Evolutionary conservation across 306 rosid genomes (phyloP).

Genomic region (Sicyos edulis): DNA sequence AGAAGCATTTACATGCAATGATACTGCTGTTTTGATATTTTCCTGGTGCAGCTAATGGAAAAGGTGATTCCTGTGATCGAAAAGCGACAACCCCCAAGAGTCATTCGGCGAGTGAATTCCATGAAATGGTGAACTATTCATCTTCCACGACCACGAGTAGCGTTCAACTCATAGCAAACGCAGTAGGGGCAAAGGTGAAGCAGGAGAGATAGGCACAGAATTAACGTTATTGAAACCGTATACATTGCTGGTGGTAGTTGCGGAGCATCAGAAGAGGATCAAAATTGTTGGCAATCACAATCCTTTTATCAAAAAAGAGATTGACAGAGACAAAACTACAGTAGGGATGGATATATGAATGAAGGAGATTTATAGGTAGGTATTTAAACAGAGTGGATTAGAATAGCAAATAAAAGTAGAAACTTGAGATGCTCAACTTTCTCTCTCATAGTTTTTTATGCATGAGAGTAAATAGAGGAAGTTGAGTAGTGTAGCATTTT

Average conservation of each 20-base stretch:
- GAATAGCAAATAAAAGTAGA: too few species aligned
- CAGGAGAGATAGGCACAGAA: background rate
- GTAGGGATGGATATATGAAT: background rate
- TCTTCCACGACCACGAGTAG: slow-evolving; percentile 16
- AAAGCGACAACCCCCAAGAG: slow-evolving; percentile 56
- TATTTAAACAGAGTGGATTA: background rate
- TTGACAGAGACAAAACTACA: background rate
- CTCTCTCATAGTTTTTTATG: background rate
- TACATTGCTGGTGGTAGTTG: background rate
- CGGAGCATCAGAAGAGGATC: background rate
- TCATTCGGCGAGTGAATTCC: slow-evolving; percentile 57
- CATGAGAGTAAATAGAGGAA: too few species aligned
- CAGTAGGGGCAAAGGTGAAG: background rate
- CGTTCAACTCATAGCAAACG: slow-evolving; percentile 20
- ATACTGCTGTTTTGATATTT: slow-evolving; percentile 7
- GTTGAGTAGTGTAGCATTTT: too few species aligned
- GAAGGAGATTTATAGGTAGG: background rate
- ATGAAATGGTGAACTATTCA: slow-evolving; percentile 55
- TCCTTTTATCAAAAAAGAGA: background rate
- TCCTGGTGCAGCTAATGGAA: slow-evolving; percentile 70
- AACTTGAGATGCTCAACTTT: too few species aligned
- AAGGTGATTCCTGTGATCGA: slow-evolving; percentile 65
- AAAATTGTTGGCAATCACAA: background rate
- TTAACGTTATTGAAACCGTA: background rate
- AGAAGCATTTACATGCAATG: background rate